Evolutionary conservation across 257 asterid species (phyloP), one percentile per base, ranked within the genome.

Genomic region (Avicennia marina): DNA sequence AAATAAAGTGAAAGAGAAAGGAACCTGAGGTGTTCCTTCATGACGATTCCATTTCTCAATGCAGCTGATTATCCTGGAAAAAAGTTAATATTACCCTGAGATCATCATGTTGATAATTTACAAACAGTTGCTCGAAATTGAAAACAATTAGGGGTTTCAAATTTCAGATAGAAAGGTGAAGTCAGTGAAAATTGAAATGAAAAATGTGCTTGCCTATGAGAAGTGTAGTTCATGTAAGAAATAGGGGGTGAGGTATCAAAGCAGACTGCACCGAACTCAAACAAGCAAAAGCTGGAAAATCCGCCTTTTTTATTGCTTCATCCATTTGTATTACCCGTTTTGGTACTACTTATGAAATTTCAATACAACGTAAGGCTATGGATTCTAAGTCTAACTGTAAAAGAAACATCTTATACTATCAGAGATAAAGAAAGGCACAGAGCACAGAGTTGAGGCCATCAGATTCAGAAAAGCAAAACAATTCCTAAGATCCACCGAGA

Each of bases 151-250:
- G n/a, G n/a, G n/a, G n/a, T n/a, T n/a, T n/a, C n/a, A n/a, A n/a
- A n/a, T n/a, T n/a, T n/a, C n/a, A n/a, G n/a, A n/a, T n/a, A n/a
- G n/a, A n/a, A n/a, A n/a, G n/a, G n/a, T n/a, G n/a, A 6, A 34
- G 41, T 4, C 2, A 4, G 10, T 34, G 12, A 10, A 36, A 36
- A 5, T 1, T 36, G 41, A 11, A 32, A 5, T 7, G 6, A 27
- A 55, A 19, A 32, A 11, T 2, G 17, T 29, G 2, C 81, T 77
- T 74, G 76, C 99, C 85, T 89, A 24, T 89, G 99, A 62, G 99
- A 93, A 12, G 99, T 84, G 76, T 93, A 96, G 54, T 89, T 93
- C 97, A 93, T 84, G 90, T 93, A 93, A 78, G 86, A 89, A 70
- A 93, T 89, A 31, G 99, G 99, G 43, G 99, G 97, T 22, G 69